Base-by-base conservation (phyloP, 2,329 filamentous ascomycete genomes). In the Eutypa lata region DNA sequence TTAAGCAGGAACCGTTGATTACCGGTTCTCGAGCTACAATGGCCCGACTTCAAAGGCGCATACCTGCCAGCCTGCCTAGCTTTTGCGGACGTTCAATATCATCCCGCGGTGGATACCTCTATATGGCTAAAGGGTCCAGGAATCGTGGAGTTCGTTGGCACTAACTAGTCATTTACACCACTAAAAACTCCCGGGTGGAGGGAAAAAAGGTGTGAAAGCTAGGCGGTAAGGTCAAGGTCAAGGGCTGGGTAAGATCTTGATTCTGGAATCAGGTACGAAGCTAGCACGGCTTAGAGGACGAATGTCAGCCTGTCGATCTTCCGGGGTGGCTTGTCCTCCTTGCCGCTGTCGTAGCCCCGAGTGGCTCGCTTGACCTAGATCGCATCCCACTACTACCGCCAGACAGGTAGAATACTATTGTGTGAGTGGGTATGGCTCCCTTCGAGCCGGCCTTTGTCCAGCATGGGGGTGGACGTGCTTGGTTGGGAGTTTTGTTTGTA, bases 281-380 rank as follows among this genome's bases (percentile, higher is more conserved):
- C 42, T 28, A 45, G 42, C n/a, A 28, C 21, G 22, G 21, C 7
- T 5, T 16, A 13, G 16, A 16, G 22, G 2, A 28, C 1, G 42
- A 45, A 45, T 2, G 40, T 51, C 44, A 53, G 50, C 60, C 57
- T 60, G 57, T 61, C 33, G 50, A 53, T 54, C 45, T 31, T 50
- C 44, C 16, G 42, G 37, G 43, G 21, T 21, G 48, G 42, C 42
- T 45, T 53, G 54, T 51, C 50, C 53, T 53, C 46, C 31, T 40
- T 35, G 14, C 49, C 48, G 51, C 55, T 63, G 59, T 60, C 60
- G 58, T 53, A 52, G 49, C 49, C 46, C 53, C 51, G 51, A 53
- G 51, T 55, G 60, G 46, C 53, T 61, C 47, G 49, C 53, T 52
- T 53, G 54, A 54, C 56, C 51, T 51, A 47, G 48, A 58, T 55